Evolutionary conservation across 768 basidiomycete species (phyloP), one percentile per base, ranked within the genome.

Genomic region (Tulasnella sp.): DNA sequence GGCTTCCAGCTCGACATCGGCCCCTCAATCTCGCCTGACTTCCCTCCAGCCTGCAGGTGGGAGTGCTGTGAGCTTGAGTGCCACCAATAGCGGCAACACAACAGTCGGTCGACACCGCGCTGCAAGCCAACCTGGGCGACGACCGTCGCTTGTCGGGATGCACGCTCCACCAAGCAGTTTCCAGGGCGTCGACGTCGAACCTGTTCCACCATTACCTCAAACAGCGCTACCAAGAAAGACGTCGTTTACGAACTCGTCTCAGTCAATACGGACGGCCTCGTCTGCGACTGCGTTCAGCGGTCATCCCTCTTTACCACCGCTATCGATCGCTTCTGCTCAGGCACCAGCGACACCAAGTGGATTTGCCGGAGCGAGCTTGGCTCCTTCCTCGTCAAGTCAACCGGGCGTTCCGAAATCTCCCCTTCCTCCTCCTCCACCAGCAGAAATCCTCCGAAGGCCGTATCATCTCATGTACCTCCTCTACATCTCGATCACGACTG

Each of bases 391-490:
- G 14, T 46, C 76, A 24, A n/a, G 24, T 24, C 46, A 50, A 12
- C 48, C 50, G 24, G 37, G 42, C 42, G 37, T 79, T 20, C 95
- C 95, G 8, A 89, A 89, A 69, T 95, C 95, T 3, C 93, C 94
- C 3, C 88, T 95, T 50, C 95, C 95, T 8, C 91, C 93, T 2
- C 85, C 88, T 22, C 89, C 93, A 34, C 95, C 95, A 8, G 86
- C 88, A 7, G 94, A 96, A 83, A 88, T 92, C 34, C 87, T 94
- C 75, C 89, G 94, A 64, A 93, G 96, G 83, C 96, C 96, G 14
- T 97, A 96, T 84, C 93, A 96, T 85, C 90, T 97, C 90, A 96
- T 97, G 95, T 88, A 88, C 81, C 89, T 95, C 34, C 87, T 97
- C 50, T 89, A 92, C 81, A 90, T 88, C 76, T 95, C 95, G 40